Evolutionary conservation across 768 basidiomycete species (phyloP), one percentile per base, ranked within the genome.

Genomic region (Suillus plorans): DNA sequence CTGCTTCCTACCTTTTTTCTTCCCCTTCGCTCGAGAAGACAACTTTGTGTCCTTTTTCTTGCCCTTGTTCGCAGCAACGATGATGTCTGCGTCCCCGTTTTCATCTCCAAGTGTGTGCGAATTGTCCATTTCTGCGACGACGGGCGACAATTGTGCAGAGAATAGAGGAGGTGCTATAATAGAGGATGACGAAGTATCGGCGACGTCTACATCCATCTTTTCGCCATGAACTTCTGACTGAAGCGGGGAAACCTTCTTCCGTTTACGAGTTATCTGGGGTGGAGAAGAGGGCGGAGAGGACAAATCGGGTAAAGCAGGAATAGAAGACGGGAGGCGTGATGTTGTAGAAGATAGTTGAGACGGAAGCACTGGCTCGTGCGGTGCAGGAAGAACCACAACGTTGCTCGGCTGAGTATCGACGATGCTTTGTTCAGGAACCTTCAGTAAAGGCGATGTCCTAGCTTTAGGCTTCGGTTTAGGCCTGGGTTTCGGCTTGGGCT

Each of bases 321-420:
- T 73, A 6, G 70, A 72, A 44, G 67, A 70, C 4, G 71, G 73
- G 0, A 72, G 71, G 12, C 28, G 28, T 36, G 76, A 71, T 9
- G 68, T 47, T 18, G 74, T 76, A 22, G 80, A 80, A 39, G 78
- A 78, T 3, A 70, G 76, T 22, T 81, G 81, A 34, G 74, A 69
- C 31, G 70, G 74, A 18, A 50, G 63, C 64, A 66, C 42, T 37
- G 44, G 47, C 67, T 70, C 18, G 41, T 77, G 75, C 41, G 78
- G 76, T 6, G 78, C 77, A 14, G 76, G 76, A 9, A 77, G 78
- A 34, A 79, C 73, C 42, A 70, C 66, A 25, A 71, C 53, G 62
- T 14, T 63, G 62, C 44, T 64, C 13, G 60, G 60, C 22, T 60
- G 70, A 61, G 59, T 74, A 67, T 37, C 72, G 63, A 70, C 39